phyloP scores from a whole-genome alignment of 805 yeast species.

The Wickerhamiella azyma region DNA sequence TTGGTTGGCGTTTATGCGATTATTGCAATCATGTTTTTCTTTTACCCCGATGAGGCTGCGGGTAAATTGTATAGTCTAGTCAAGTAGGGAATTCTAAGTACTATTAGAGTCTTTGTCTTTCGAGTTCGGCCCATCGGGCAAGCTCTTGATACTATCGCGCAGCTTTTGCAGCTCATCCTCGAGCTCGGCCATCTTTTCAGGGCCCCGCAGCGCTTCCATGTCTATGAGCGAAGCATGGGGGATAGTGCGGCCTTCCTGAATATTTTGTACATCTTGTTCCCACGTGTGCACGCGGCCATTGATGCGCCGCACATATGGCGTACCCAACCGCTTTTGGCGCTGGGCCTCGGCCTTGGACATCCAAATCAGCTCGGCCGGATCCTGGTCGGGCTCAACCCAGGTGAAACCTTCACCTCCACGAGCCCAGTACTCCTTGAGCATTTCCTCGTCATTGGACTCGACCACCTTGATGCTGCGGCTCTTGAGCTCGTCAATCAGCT shows the following conservation, averaged over 20 bases:
- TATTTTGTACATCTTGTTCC: constrained; percentile 19
- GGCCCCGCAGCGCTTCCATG: constrained; percentile 14
- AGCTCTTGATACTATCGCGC: not conserved
- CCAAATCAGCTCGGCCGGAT: constrained; percentile 52
- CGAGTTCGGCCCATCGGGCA: not conserved
- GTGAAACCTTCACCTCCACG: constrained; percentile 75
- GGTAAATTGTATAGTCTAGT: not conserved
- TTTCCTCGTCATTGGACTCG: constrained; percentile 48
- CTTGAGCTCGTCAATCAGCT: constrained; percentile 24
- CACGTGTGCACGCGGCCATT: constrained; percentile 18
- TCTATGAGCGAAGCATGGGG: constrained; percentile 27
- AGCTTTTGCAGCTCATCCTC: constrained; percentile 11
- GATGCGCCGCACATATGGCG: constrained; percentile 18
- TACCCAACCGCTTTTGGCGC: constrained; percentile 15
- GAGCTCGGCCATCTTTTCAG: constrained; percentile 8
- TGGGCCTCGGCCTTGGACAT: constrained; percentile 20
- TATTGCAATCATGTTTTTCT: constrained; percentile 80
- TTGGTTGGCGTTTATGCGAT: constrained; percentile 73
- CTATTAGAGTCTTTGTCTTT: not conserved
- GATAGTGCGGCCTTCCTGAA: constrained; percentile 14
- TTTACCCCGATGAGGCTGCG: constrained; percentile 41
- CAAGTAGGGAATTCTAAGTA: not conserved
- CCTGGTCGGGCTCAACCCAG: constrained; percentile 85
- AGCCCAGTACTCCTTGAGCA: constrained; percentile 75
- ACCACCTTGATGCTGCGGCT: constrained; percentile 27